Base-by-base conservation (phyloP, 371 early-diverging fungal species). In the Racocetra persica region DNA sequence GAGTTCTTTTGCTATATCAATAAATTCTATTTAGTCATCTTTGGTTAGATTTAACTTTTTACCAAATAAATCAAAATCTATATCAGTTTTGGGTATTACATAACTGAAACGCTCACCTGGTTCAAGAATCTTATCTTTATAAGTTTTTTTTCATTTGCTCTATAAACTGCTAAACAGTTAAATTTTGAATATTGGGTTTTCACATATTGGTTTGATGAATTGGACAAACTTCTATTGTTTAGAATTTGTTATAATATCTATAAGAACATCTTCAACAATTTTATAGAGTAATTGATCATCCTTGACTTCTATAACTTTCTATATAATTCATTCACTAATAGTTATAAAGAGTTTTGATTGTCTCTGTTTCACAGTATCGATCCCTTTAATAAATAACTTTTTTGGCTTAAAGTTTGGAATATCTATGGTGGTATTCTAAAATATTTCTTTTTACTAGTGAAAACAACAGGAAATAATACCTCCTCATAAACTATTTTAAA, bases 391-490 rank as follows among this genome's bases (percentile, higher is more conserved):
- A 28, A 73, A 73, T 16, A 52, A 28, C 63, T 63, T 11, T 18
- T 74, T 32, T 2, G 36, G 74, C 0, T 55, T 55, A 7, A 74
- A 74, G 16, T 73, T 52, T 6, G 36, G 0, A 66, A 51, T 22
- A 4, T 71, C 32, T 51, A 16, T 51, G 49, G 51, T 71, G 71
- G 71, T 70, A 70, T 70, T 41, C 71, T 20, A n/a, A 70, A 70
- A 71, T 71, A 71, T 71, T 71, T 71, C 49, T 71, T 71, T 45
- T 71, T 71, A 49, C 71, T 4, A 4, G 71, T 71, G 32, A 71
- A 71, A n/a, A n/a, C 4, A 4, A 71, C 71, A 2, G 71, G 20
- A 45, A 71, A 71, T 71, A 71, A 71, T n/a, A 71, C 71, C 24
- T 73, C 73, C 1, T 73, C 54, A 32, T 73, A 73, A 28, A 54